Percentiles rank a stretch among this genome's conserved stretches.
These are phyloP conservation scores for Diversispora eburnea DNA, from an alignment of 192 early-diverging fungal species.

Conservation along the genomic window DNA sequence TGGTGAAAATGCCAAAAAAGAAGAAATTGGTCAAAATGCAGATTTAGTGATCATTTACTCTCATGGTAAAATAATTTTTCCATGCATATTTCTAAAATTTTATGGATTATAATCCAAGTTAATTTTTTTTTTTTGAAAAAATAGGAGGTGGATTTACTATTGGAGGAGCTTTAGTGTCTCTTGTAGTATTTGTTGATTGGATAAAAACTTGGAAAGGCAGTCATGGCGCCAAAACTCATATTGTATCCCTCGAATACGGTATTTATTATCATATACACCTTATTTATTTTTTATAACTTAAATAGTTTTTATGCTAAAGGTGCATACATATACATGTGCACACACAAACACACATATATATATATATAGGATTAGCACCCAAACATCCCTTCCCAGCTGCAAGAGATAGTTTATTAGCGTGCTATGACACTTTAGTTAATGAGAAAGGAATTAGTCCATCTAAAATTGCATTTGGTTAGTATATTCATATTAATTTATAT, in stretches of 20 bases:
- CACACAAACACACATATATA: not conserved
- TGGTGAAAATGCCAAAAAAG: not conserved
- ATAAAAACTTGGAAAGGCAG: conserved; percentile 10
- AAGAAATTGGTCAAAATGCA: conserved; percentile 16
- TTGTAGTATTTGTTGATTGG: conserved; percentile 8
- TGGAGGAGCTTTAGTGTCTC: not conserved
- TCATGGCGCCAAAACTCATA: conserved; percentile 18
- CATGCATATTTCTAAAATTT: not conserved
- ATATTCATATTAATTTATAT: not conserved
- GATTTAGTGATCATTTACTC: conserved; percentile 21
- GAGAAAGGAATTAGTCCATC: conserved; percentile 21
- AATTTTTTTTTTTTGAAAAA: not conserved
- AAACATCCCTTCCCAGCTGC: conserved; percentile 5
- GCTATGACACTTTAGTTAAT: conserved; percentile 15
- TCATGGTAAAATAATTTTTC: conserved; percentile 22
- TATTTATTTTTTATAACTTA: not conserved
- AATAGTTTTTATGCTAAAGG: not conserved
- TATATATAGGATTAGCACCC: conserved; percentile 2
- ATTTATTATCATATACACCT: not conserved
- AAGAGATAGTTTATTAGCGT: not conserved
- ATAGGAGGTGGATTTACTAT: conserved; percentile 8
- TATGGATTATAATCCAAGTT: not conserved
- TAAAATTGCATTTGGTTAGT: conserved; percentile 17
- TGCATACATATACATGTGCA: too few species aligned
- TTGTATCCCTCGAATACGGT: conserved; percentile 22